A percentile compares a stretch with the other conserved stretches of the same genome.
Conservation (phyloP, 2,329 filamentous ascomycete genomes). For the Aschersonia sp. region DNA sequence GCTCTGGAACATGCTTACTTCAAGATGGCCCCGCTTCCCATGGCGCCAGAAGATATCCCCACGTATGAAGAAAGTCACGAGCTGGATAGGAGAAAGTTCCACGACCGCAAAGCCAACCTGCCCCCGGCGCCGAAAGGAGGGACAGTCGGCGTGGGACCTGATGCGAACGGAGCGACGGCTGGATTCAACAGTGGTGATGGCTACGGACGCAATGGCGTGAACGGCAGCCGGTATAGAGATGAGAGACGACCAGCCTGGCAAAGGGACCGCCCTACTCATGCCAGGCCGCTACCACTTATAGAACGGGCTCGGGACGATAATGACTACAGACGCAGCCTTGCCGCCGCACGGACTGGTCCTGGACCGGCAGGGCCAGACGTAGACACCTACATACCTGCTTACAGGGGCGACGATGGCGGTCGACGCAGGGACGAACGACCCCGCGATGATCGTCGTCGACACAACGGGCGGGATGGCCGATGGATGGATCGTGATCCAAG, state of each 20-base stretch:
- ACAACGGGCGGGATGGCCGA: slow-evolving; percentile 20
- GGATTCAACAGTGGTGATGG: slow-evolving; percentile 37
- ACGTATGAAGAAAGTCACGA: slow-evolving; percentile 91
- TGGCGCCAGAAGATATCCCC: slow-evolving; percentile 76
- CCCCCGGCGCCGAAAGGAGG: slow-evolving; percentile 88
- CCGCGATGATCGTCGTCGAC: slow-evolving; percentile 17
- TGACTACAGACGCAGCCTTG: slow-evolving; percentile 27
- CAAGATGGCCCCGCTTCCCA: slow-evolving; percentile 60
- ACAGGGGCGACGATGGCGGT: slow-evolving; percentile 19
- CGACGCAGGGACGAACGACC: slow-evolving; percentile 20
- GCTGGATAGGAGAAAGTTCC: slow-evolving; percentile 82
- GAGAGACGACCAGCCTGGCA: slow-evolving; percentile 40
- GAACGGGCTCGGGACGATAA: slow-evolving; percentile 16
- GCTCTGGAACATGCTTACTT: slow-evolving; percentile 90
- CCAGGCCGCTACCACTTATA: slow-evolving; percentile 32
- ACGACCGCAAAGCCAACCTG: slow-evolving; percentile 68
- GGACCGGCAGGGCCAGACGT: slow-evolving; percentile 16
- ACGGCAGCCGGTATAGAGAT: slow-evolving; percentile 30
- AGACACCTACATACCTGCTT: slow-evolving; percentile 37
- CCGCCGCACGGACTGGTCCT: slow-evolving; percentile 10
- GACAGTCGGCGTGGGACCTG: slow-evolving; percentile 64
- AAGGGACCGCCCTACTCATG: slow-evolving; percentile 35
- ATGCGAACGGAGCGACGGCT: slow-evolving; percentile 29
- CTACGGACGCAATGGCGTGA: slow-evolving; percentile 34
- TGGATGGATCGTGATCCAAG: slow-evolving; percentile 26